Evolutionary conservation across 331 rosid species (phyloP).

Genomic region (Rhamnella rubrinervis): DNA sequence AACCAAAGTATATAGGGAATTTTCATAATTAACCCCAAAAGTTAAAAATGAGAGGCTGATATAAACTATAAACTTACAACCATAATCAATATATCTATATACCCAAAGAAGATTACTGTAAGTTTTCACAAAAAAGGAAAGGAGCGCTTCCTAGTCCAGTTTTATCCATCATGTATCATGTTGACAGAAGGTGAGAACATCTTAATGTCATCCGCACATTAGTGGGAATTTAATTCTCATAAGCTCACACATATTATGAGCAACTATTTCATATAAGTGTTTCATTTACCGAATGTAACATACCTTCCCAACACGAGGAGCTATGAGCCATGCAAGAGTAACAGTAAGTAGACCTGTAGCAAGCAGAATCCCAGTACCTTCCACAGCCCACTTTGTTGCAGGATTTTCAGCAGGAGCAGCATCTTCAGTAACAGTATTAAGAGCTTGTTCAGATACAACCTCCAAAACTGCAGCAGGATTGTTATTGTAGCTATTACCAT

Average conservation of each 20-base stretch:
- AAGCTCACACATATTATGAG: not conserved
- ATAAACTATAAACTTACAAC: too few species aligned
- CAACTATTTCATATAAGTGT: not conserved
- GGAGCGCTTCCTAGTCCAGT: not conserved
- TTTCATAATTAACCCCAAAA: too few species aligned
- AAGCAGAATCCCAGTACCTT: constrained; percentile 88
- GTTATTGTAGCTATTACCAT: constrained; percentile 41
- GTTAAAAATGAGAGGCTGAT: too few species aligned
- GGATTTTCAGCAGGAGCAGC: constrained; percentile 56
- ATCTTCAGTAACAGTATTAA: constrained; percentile 49
- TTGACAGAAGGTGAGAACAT: not conserved
- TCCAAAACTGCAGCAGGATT: constrained; percentile 51
- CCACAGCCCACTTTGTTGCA: constrained; percentile 91
- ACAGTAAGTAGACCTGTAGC: constrained; percentile 96
- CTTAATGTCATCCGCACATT: not conserved
- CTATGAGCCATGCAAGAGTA: constrained; percentile 90
- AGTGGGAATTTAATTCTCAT: not conserved
- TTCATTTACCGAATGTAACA: constrained; percentile 16
- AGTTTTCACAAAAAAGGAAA: not conserved
- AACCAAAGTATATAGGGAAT: too few species aligned
- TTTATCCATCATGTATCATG: not conserved
- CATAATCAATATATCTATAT: too few species aligned
- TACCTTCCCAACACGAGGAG: constrained; percentile 98
- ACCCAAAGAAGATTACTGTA: too few species aligned
- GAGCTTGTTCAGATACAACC: constrained; percentile 63